phyloP scores from a whole-genome alignment of 805 yeast genomes.

The Candida peoriensis region DNA sequence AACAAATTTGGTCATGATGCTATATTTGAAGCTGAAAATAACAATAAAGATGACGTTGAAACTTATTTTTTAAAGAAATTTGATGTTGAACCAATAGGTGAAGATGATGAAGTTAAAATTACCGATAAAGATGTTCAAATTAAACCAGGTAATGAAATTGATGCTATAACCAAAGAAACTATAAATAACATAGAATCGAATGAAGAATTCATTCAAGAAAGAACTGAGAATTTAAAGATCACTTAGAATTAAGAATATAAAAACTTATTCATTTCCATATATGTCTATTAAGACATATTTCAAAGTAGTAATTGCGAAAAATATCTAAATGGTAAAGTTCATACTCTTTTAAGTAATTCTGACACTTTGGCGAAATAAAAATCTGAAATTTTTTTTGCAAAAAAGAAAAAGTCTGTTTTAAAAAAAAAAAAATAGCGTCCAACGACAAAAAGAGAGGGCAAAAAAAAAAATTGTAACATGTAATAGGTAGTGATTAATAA shows the following conservation, averaged over 20 bases:
- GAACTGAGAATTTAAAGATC: slow-evolving; percentile 23
- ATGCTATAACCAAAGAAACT: slow-evolving; percentile 42
- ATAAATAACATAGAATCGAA: slow-evolving; percentile 34
- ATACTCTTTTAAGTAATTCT: neutral
- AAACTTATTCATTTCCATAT: neutral
- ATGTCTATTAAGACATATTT: neutral
- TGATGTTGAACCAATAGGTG: slow-evolving; percentile 60
- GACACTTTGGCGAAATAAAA: neutral
- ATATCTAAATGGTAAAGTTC: neutral
- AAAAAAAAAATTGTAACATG: neutral
- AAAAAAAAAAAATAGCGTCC: neutral
- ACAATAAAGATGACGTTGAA: slow-evolving; percentile 70
- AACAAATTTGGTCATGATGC: slow-evolving; percentile 78
- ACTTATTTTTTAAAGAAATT: slow-evolving; percentile 69
- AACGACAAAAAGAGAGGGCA: neutral
- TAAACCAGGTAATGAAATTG: slow-evolving; percentile 48
- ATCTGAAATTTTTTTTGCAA: neutral
- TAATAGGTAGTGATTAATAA: neutral
- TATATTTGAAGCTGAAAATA: slow-evolving; percentile 83
- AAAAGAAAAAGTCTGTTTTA: too few relatives aligned
- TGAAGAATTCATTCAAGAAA: slow-evolving; percentile 25
- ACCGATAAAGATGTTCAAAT: slow-evolving; percentile 28
- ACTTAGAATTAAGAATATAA: too few relatives aligned
- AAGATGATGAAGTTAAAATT: slow-evolving; percentile 32
- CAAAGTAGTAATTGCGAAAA: neutral